Conservation (phyloP, 768 basidiomycete species). For the Boletus tylopilopsis region DNA sequence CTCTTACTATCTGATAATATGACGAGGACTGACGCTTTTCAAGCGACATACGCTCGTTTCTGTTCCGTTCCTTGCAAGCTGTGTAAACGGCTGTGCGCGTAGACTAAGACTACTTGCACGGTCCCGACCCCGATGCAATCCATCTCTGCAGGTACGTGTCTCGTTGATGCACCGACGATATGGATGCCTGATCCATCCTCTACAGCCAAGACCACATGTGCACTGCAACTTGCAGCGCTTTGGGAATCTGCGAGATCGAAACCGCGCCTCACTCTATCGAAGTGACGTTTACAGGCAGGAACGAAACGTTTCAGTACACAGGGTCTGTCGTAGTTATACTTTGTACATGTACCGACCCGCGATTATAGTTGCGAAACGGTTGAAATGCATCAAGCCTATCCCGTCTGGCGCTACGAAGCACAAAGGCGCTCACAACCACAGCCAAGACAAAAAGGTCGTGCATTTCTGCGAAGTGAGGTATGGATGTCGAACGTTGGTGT, state of each 20-base stretch:
- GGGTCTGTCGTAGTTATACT: conserved; percentile 33
- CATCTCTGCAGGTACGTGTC: conserved; percentile 56
- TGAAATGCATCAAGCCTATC: conserved; percentile 47
- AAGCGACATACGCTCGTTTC: conserved; percentile 45
- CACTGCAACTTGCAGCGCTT: conserved; percentile 35
- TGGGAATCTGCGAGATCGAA: conserved; percentile 57
- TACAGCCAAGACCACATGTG: conserved; percentile 54
- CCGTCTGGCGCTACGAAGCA: conserved; percentile 41
- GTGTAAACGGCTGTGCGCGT: conserved; percentile 54
- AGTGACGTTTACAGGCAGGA: conserved; percentile 56
- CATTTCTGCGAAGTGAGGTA: conserved; percentile 55
- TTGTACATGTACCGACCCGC: too few species aligned
- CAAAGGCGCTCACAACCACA: conserved; percentile 47
- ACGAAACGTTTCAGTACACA: conserved; percentile 65
- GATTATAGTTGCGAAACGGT: conserved; percentile 43
- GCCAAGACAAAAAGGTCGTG: conserved; percentile 39
- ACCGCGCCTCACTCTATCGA: conserved; percentile 56
- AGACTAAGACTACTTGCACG: conserved; percentile 49
- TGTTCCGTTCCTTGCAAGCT: conserved; percentile 55
- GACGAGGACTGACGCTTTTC: not conserved
- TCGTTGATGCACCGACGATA: not conserved
- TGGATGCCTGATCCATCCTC: not conserved
- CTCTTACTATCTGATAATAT: not conserved
- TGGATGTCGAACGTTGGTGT: not conserved
- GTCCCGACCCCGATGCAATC: conserved; percentile 33